Evolutionary conservation across 2,329 filamentous ascomycete genomes (phyloP), one percentile per base, ranked within the genome.

Genomic region (Penicillium sp.): DNA sequence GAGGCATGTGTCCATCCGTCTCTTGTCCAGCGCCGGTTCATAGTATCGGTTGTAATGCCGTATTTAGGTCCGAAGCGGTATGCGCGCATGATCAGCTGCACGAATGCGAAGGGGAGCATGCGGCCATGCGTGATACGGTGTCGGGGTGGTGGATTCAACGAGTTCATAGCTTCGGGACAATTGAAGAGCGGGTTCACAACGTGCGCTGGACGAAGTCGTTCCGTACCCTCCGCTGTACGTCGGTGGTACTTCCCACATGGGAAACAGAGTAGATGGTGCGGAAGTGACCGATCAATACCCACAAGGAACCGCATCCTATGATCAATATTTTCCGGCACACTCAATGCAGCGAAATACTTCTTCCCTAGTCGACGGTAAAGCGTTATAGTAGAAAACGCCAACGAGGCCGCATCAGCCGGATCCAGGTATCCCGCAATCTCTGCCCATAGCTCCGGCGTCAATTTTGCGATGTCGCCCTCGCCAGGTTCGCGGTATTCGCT

Each of bases 211-310:
- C 82, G 81, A 14, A 86, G 69, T 11, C 75, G 77, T 65, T 87
- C 85, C 33, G 75, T 61, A 19, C 84, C 84, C 35, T 77, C 77
- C 51, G 81, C 75, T 1, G 76, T 81, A 44, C 85, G 79, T 5
- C 76, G 69, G 66, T 87, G 85, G 68, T 82, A 87, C 54, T 71
- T 74, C 14, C 72, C 78, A 66, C 85, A 87, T 5, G 80, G 78
- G 65, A 85, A 84, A 69, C 85, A 87, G 53, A 86, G 77, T 7
- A 87, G 75, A 63, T 86, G 82, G 35, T 78, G 73, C 3, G 84
- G 84, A 19, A 84, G 72, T 16, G 76, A 68, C 13, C 71, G 67
- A 58, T 87, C 83, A 65, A 86, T 75, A 3, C 71, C 68, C 13
- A 77, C 65, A 5, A 87, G 75, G 64, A 87, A 85, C 4, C 79